Base-by-base conservation (phyloP, 2,329 filamentous ascomycete species). In the Cytospora schulzeri region DNA sequence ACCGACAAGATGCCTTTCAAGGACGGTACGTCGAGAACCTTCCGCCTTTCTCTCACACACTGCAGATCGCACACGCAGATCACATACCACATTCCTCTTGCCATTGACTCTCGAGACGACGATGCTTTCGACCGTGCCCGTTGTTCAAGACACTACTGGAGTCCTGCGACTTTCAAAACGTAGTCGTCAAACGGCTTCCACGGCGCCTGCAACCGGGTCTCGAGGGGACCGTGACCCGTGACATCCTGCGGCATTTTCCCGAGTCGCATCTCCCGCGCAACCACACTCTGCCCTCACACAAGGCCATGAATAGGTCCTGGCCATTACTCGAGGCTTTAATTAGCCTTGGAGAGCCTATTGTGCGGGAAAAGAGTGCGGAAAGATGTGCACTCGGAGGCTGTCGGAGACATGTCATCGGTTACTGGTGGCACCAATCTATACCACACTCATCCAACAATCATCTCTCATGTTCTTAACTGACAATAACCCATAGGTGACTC, bases 401-500 rank as follows among this genome's bases (percentile, higher is more conserved):
- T 55, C 48, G 35, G 17, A 41, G 55, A 8, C 9, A 35, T 35
- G 45, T 38, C 33, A 45, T 53, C n/a, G 24, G 12, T 3, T 31
- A 31, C 29, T 31, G 29, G 29, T n/a, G n/a, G n/a, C n/a, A n/a
- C n/a, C n/a, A n/a, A n/a, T n/a, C n/a, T n/a, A n/a, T n/a, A n/a
- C n/a, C n/a, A 31, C 9, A 4, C 29, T 31, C 29, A 9, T 31
- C 29, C 29, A 31, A 4, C 29, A 31, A 31, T 31, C 4, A 31
- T 31, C 29, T 31, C 33, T 6, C 6, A n/a, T 19, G n/a, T 22
- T 12, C 9, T 19, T 12, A 33, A 51, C 64, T 66, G 55, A 66
- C 57, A 15, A 6, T 2, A 14, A 28, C 17, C n/a, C 62, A 68
- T 59, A 97, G 93, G 93, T 86, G 93, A 97, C 81, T 76, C 85